These are phyloP conservation scores for Rhizopogon vesiculosus DNA, from an alignment of 768 basidiomycete genomes.

Conservation along the genomic window DNA sequence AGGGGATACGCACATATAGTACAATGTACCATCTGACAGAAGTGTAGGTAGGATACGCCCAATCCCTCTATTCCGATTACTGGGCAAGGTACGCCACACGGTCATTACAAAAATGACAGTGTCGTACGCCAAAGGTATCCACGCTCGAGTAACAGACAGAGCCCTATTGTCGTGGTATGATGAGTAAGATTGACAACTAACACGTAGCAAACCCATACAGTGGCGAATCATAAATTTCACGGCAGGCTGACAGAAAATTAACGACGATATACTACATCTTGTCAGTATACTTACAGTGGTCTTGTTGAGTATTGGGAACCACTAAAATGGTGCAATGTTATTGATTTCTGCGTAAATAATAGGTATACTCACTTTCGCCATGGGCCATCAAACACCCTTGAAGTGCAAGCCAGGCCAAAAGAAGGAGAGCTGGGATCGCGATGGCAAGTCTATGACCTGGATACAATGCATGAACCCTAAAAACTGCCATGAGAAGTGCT, in stretches of 20 bases:
- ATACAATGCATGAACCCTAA: background rate
- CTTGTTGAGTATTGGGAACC: background rate
- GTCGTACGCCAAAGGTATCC: constrained; percentile 46
- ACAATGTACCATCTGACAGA: constrained; percentile 42
- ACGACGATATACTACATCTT: background rate
- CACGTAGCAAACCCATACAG: background rate
- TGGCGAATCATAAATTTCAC: background rate
- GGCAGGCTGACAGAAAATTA: background rate
- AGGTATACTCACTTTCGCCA: background rate
- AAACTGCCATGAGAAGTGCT: background rate
- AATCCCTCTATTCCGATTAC: constrained; percentile 25
- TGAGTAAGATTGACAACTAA: background rate
- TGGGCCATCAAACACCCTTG: background rate
- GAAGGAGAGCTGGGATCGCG: background rate
- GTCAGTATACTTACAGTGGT: background rate
- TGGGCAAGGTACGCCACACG: constrained; percentile 33
- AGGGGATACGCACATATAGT: constrained; percentile 33
- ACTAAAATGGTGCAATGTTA: background rate
- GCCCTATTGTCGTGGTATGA: background rate
- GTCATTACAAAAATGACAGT: constrained; percentile 38
- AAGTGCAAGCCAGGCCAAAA: background rate
- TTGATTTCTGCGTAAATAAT: background rate
- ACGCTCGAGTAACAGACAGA: constrained; percentile 22
- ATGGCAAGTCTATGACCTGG: background rate
- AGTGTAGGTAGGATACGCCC: constrained; percentile 34